Base-by-base conservation (phyloP, 495 filamentous ascomycete species). In the Xylaria curta region DNA sequence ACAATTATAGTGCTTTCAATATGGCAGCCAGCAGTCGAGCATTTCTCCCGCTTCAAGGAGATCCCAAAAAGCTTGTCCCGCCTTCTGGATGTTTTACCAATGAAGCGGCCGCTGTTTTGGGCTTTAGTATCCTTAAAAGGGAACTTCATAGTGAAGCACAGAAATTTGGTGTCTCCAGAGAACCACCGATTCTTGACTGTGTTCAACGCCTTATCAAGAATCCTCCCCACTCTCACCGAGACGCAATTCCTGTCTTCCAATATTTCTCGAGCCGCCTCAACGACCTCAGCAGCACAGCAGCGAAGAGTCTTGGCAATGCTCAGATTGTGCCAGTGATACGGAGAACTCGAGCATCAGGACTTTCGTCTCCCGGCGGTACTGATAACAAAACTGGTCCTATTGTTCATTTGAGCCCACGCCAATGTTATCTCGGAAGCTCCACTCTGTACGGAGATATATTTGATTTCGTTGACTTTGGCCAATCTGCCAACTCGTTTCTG, bases 391-490 rank as follows among this genome's bases (percentile, higher is more conserved):
- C 73, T 59, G 61, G 63, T 62, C 70, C 77, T 13, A 9, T 83
- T n/a, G 68, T 79, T 44, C 76, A 79, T 44, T 72, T 94, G 44
- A 84, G 87, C 36, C 95, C 95, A 2, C 85, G 82, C 33, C 81
- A 88, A 42, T 94, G 91, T 76, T 97, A 96, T 80, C 85, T 99
- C 8, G 91, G 92, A 28, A 88, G 86, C 31, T 91, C 91, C 69
- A 83, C 89, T 26, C 88, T 87, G 15, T 98, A 95, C 74, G 90
- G 87, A 47, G 93, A 96, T 36, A 94, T 99, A 21, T 97, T 98
- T 73, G 94, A 98, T 78, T 99, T 97, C 81, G 94, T 98, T 4
- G 92, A 98, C 78, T 98, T 97, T 81, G 94, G 94, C 4, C 79
- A 86, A 64, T 89, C 95, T 76, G 95, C 94, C 4, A 97, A 98